Percentiles rank a stretch among this genome's conserved stretches.
Evolutionary conservation across 352 stramenopile species (phyloP).

Genomic region (Thalassiosira allenii): DNA sequence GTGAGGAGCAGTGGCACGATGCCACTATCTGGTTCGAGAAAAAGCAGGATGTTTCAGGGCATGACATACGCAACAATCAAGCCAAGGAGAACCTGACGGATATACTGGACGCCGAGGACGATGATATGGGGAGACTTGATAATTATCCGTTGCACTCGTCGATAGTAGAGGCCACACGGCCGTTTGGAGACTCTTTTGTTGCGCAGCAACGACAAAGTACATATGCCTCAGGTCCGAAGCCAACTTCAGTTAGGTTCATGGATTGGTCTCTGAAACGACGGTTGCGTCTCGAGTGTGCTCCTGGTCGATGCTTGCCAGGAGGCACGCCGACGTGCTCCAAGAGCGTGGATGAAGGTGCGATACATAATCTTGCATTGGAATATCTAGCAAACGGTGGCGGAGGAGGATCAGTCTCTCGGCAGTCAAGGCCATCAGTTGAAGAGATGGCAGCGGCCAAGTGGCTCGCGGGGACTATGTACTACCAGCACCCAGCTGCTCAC

Average conservation of each 20-base stretch:
- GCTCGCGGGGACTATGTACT: conserved; percentile 58
- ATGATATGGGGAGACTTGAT: too few relatives aligned
- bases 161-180: conserved; percentile 44
- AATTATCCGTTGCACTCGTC: too few relatives aligned
- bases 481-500: conserved; percentile 59
- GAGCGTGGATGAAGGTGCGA: conserved; percentile 30
- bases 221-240: conserved; percentile 7
- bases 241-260: conserved; percentile 35
- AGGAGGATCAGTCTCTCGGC: too few relatives aligned
- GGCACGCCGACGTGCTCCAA: conserved; percentile 6
- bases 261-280: conserved; percentile 65
- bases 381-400: conserved; percentile 24
- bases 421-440: conserved; percentile 21
- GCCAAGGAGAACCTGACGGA: conserved; percentile 16
- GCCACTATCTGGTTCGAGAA: conserved; percentile 10
- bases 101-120: conserved; percentile 22
- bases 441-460: conserved; percentile 45
- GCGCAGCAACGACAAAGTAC: not conserved
- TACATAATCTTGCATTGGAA: conserved; percentile 37
- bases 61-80: not conserved
- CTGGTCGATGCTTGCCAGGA: conserved; percentile 40
- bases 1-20: conserved; percentile 30
- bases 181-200: conserved; percentile 1
- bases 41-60: not conserved
- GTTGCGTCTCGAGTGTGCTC: conserved; percentile 44